Conservation (phyloP, 2,329 filamentous ascomycete genomes). For the Raffaelea arxii region DNA sequence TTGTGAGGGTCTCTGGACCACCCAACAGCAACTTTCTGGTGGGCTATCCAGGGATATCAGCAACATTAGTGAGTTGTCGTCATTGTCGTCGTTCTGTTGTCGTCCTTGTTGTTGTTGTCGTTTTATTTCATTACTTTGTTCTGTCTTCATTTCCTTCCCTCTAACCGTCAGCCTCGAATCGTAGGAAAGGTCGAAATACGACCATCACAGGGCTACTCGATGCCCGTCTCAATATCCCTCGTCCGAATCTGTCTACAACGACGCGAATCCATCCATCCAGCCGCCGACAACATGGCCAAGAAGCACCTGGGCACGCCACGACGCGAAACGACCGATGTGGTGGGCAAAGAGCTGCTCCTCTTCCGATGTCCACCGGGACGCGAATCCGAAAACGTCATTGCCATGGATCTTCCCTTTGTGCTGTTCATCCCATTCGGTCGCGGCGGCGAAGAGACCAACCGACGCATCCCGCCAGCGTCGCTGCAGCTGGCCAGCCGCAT, state of each 20-base stretch:
- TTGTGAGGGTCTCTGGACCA: conserved; percentile 92
- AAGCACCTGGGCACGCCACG: conserved; percentile 83
- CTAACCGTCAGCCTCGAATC: conserved; percentile 65
- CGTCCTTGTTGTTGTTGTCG: conserved; percentile 6
- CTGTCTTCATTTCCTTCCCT: not conserved
- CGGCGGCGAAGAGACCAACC: conserved; percentile 79
- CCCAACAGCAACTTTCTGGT: conserved; percentile 96
- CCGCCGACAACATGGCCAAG: conserved; percentile 88
- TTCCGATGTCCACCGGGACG: conserved; percentile 78
- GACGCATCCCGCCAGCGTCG: conserved; percentile 85
- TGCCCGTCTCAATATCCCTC: conserved; percentile 81
- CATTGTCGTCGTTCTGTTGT: not conserved
- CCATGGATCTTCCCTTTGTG: conserved; percentile 96
- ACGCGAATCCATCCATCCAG: conserved; percentile 91
- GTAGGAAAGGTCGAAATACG: conserved; percentile 97
- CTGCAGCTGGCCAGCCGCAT: conserved; percentile 83
- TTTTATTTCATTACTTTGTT: conserved; percentile 1
- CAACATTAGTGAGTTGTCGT: conserved; percentile 68
- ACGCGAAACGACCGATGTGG: conserved; percentile 83
- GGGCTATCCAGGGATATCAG: conserved; percentile 95
- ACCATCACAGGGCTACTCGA: conserved; percentile 73
- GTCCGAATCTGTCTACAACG: conserved; percentile 91
- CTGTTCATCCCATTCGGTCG: conserved; percentile 94
- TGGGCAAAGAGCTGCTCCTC: conserved; percentile 89
- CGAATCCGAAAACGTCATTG: conserved; percentile 79